Conservation (phyloP, 345 rosid genomes). For the Eucalyptus regnans region DNA sequence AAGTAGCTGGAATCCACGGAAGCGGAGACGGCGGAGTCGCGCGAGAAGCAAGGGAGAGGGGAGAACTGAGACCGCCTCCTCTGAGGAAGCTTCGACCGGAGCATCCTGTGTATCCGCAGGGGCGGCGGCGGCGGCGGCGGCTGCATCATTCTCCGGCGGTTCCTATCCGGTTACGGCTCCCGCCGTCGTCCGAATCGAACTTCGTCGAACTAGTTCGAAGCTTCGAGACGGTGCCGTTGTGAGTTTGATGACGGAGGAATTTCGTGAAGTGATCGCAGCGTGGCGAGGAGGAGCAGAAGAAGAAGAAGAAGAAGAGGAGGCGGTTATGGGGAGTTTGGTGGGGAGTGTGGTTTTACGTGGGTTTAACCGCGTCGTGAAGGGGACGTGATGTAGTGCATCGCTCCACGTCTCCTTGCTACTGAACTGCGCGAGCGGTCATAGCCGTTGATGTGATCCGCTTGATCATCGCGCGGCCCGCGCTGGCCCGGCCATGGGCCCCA, state of each 20-base stretch:
- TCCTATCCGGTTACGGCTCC: background rate
- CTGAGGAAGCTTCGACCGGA: constrained; percentile 40
- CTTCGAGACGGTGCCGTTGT: background rate
- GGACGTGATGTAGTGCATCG: background rate
- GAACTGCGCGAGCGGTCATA: background rate
- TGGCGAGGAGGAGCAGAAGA: background rate
- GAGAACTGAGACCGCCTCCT: constrained; percentile 34
- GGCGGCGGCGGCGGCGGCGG: background rate
- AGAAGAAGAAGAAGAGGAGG: background rate
- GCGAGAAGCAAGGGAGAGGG: background rate
- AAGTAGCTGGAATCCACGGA: constrained; percentile 25
- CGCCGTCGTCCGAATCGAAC: background rate
- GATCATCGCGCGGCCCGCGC: background rate
- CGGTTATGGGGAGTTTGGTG: background rate
- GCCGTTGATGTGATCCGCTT: background rate
- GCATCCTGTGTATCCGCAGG: constrained; percentile 22
- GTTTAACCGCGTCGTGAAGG: background rate
- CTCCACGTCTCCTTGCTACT: background rate
- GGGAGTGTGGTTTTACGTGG: background rate
- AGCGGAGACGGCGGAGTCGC: constrained; percentile 1
- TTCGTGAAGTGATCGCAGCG: background rate
- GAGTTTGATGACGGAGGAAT: background rate
- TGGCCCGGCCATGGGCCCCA: background rate
- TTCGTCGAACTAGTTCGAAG: background rate
- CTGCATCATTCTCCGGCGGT: background rate